Evolutionary conservation across 768 basidiomycete genomes (phyloP).

Genomic region (Kwoniella dejecticola): DNA sequence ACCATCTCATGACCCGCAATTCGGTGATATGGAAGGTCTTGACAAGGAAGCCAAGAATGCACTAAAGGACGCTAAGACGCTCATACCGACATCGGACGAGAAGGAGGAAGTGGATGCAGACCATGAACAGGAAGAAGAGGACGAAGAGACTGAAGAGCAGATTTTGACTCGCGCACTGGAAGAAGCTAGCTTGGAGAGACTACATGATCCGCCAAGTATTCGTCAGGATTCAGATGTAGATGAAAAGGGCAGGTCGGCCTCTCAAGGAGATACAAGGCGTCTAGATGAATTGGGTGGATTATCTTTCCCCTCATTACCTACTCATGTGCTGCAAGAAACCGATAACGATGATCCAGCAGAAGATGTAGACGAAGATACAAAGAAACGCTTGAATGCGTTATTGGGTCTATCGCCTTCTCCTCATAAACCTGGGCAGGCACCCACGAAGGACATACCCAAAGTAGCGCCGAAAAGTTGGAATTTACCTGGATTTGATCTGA

Average conservation of each 20-base stretch:
- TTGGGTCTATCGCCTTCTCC: constrained; percentile 33
- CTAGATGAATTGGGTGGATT: constrained; percentile 12
- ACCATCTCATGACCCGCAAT: not conserved
- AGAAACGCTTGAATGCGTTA: constrained; percentile 26
- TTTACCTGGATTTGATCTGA: constrained; percentile 38
- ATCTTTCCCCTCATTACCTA: constrained; percentile 33
- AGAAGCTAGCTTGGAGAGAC: constrained; percentile 17
- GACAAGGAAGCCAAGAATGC: constrained; percentile 5
- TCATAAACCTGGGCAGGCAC: constrained; percentile 8
- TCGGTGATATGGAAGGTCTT: not conserved
- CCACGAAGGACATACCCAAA: not conserved
- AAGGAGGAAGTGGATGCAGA: constrained; percentile 2
- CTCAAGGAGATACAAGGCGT: not conserved
- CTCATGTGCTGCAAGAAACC: constrained; percentile 20
- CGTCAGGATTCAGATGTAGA: not conserved
- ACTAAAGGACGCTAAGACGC: not conserved
- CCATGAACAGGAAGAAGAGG: not conserved
- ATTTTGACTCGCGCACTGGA: constrained; percentile 21
- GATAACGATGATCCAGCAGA: constrained; percentile 15
- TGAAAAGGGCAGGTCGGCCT: not conserved
- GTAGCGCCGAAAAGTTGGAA: constrained; percentile 19
- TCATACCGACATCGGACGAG: not conserved
- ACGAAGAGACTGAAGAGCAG: constrained; percentile 22
- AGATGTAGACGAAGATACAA: constrained; percentile 20
- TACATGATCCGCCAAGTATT: not conserved